Base-by-base conservation (phyloP, 257 asterid genomes). In the Catharanthus roseus region DNA sequence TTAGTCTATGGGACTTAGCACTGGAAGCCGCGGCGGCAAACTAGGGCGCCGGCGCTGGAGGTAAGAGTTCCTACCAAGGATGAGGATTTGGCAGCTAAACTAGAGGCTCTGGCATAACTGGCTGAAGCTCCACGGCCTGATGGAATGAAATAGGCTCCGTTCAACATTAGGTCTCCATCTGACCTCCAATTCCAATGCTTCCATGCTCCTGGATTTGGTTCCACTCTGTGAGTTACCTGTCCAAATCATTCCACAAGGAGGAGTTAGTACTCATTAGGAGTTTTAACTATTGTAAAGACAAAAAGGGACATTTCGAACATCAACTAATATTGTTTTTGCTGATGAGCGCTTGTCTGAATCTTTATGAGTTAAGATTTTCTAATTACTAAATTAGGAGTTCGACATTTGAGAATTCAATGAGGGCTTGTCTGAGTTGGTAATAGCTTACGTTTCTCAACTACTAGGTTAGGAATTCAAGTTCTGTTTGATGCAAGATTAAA, bases 111-210 rank as follows among this genome's bases (percentile, higher is more conserved):
- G 61, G 96, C 93, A n/a, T 92, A 92, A 86, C 64, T 83, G 67
- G 88, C 84, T 11, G 87, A 81, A 16, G 96, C 85, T 19, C 89
- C 91, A 24, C 82, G 87, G 16, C 98, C 98, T 0, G 98, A 90
- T 5, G 86, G 84, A 11, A 72, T 82, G 83, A 92, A 92, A 74
- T 79, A 88, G 51, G 98, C 98, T 39, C 98, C 98, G 39, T 90
- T 92, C 26, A 92, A 85, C 96, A 90, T 86, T 6, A 90, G 93
- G 78, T 92, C 98, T 2, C 97, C 98, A 23, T 88, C 95, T 10
- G 98, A 86, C 81, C 97, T 84, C 98, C 98, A 92, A 78, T 90
- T 90, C 97, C 98, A 92, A 74, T 79, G 82, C 76, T 85, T 86
- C 97, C 97, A 92, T 57, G 39, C 70, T 3, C 36, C 67, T 18